Evolutionary conservation across 208 protist species (phyloP).

Genomic region (Phytomonas francai): DNA sequence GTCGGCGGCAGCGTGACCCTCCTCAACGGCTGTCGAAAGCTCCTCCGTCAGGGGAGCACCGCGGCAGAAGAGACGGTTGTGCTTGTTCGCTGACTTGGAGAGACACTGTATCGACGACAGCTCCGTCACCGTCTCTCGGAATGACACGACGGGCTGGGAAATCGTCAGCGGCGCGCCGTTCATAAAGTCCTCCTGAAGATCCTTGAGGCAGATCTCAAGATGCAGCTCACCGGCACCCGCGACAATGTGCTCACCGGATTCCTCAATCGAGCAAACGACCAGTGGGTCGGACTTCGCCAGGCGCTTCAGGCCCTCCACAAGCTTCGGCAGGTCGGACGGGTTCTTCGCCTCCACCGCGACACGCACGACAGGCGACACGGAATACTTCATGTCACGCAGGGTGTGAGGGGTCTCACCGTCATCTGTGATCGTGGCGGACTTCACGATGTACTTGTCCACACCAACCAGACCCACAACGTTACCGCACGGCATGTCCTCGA

Average conservation of each 20-base stretch:
- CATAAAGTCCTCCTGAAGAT: conserved; percentile 97
- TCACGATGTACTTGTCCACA: conserved; percentile 98
- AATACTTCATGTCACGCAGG: conserved; percentile 98
- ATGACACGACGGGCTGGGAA: conserved; percentile 97
- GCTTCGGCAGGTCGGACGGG: conserved; percentile 94
- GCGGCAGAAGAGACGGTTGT: conserved; percentile 97
- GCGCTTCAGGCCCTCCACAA: conserved; percentile 97
- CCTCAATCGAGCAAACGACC: conserved; percentile 93
- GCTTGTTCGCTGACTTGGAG: conserved; percentile 95
- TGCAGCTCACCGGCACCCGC: conserved; percentile 99
- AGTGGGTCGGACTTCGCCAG: conserved; percentile 96
- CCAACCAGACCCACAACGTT: conserved; percentile 98
- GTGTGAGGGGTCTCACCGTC: conserved; percentile 48
- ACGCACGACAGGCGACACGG: conserved; percentile 97
- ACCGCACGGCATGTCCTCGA: conserved; percentile 97
- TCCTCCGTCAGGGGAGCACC: conserved; percentile 91
- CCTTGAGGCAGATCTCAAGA: conserved; percentile 99
- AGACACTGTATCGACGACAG: conserved; percentile 92
- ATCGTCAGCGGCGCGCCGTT: conserved; percentile 91
- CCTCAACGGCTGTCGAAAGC: conserved; percentile 93
- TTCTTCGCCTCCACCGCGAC: conserved; percentile 97
- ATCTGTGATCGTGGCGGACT: conserved; percentile 97
- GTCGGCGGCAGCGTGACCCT: conserved; percentile 67
- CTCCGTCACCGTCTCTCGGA: conserved; percentile 96
- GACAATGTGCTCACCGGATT: conserved; percentile 98